Base-by-base conservation (phyloP, 495 filamentous ascomycete species). In the Entonaema liquescens region DNA sequence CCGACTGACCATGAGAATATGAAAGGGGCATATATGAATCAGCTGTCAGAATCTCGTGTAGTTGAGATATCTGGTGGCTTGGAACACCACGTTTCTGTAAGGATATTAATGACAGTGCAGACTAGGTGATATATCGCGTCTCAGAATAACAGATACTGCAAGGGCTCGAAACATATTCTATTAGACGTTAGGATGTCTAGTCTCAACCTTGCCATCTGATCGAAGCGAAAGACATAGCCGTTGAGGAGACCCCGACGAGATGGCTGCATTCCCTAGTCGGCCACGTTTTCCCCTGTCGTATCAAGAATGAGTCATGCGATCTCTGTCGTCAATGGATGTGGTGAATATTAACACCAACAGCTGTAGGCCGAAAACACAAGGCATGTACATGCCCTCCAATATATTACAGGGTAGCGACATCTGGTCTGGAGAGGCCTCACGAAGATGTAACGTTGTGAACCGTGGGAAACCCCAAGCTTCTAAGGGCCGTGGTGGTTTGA, bases 21-120 rank as follows among this genome's bases (percentile, higher is more conserved):
- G 25, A 52, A 56, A 56, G 13, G 31, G 31, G 55, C 23, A 21
- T 54, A 44, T 54, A 66, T 69, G 40, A 47, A 66, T 49, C 25
- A 31, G 23, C 42, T 68, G 25, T 54, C 42, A 68, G 8, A 65
- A 23, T 56, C 38, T 49, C 38, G 58, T 63, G 36, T 28, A 57
- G 53, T 63, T 29, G 36, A 52, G 25, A n/a, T 67, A 56, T 38
- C 28, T 65, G 35, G 70, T 69, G 70, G 70, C 70, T 73, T 73
- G 66, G 65, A 66, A 73, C 70, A 65, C 70, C 70, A 73, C 70
- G 70, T 73, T 73, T 58, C 58, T 69, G 70, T 73, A 73, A 73
- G 70, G 65, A 66, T 73, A 62, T 62, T 59, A 44, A 54, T 47
- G 68, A 65, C 70, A 47, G 52, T 65, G 61, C 42, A 64, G 57